Percentiles rank a stretch among this genome's conserved stretches.
Evolutionary conservation across 2,329 filamentous ascomycete species (phyloP).

Genomic region (Monilinia aucupariae): DNA sequence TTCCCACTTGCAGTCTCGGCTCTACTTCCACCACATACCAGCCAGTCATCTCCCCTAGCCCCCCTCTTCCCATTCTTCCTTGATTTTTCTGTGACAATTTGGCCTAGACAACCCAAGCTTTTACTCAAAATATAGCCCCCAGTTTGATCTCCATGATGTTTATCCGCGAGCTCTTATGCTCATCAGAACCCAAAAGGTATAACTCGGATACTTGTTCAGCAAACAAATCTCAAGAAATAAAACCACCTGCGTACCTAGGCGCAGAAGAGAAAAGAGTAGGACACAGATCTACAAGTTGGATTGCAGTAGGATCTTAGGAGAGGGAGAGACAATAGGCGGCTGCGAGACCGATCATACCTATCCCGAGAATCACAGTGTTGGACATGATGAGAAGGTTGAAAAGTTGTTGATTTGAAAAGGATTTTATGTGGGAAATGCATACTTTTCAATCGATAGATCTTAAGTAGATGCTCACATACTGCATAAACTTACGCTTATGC

Average conservation of each 20-base stretch:
- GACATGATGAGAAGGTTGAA: background rate
- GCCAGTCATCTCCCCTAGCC: slow-evolving; percentile 59
- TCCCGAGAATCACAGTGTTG: slow-evolving; percentile 56
- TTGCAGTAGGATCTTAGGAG: slow-evolving; percentile 40
- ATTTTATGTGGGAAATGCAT: background rate
- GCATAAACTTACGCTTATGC: background rate
- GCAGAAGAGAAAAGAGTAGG: slow-evolving; percentile 63
- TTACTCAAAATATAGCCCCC: slow-evolving; percentile 58
- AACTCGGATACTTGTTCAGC: slow-evolving; percentile 48
- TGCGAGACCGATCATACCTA: slow-evolving; percentile 64
- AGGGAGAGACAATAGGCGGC: slow-evolving; percentile 67
- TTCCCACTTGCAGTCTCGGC: slow-evolving; percentile 45
- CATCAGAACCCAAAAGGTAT: slow-evolving; percentile 61
- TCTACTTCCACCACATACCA: slow-evolving; percentile 48
- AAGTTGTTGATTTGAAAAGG: background rate
- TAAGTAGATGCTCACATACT: background rate
- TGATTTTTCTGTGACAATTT: slow-evolving; percentile 30
- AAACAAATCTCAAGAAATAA: slow-evolving; percentile 42
- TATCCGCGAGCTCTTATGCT: slow-evolving; percentile 45
- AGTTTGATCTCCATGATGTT: slow-evolving; percentile 23
- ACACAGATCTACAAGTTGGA: slow-evolving; percentile 55
- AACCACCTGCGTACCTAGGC: slow-evolving; percentile 69
- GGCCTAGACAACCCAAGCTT: slow-evolving; percentile 44
- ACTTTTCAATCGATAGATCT: background rate
- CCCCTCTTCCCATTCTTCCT: slow-evolving; percentile 31